Evolutionary conservation across 179 eudicot species (phyloP).

Genomic region (Heliamphora ciliata): DNA sequence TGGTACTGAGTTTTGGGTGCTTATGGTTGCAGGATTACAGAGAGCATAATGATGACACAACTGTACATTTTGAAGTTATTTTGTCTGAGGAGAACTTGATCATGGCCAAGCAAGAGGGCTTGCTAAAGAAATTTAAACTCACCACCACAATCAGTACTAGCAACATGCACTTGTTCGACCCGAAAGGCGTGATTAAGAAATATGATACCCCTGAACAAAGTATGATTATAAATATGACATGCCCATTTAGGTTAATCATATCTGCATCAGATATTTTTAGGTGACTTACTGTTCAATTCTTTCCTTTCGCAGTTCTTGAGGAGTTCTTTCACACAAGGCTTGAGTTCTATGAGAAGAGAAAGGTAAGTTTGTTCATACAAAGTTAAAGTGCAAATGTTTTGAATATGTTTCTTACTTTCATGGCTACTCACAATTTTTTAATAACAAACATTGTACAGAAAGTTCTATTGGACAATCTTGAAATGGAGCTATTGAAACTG

Average conservation of each 20-base stretch:
- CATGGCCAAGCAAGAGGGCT: constrained; percentile 66
- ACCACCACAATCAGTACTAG: constrained; percentile 66
- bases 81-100: constrained; percentile 41
- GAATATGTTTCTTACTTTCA: neutral
- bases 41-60: constrained; percentile 42
- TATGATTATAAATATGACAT: constrained; percentile 24
- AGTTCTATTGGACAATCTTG: constrained; percentile 44
- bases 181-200: constrained; percentile 70
- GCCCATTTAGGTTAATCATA: neutral
- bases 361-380: constrained; percentile 32
- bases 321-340: constrained; percentile 62
- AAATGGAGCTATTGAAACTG: constrained; percentile 44
- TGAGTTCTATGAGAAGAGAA: constrained; percentile 57
- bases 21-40: constrained; percentile 43
- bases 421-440: neutral
- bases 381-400: neutral
- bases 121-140: constrained; percentile 82
- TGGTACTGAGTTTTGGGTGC: neutral
- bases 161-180: constrained; percentile 89
- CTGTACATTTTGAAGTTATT: constrained; percentile 41
- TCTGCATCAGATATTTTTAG: neutral
- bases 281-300: constrained; percentile 3
- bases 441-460: constrained; percentile 30
- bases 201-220: constrained; percentile 79
- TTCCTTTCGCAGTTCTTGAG: constrained; percentile 62